These are phyloP conservation scores for Neohortaea acidophila DNA, from an alignment of 495 filamentous ascomycete species.

Conservation along the genomic window DNA sequence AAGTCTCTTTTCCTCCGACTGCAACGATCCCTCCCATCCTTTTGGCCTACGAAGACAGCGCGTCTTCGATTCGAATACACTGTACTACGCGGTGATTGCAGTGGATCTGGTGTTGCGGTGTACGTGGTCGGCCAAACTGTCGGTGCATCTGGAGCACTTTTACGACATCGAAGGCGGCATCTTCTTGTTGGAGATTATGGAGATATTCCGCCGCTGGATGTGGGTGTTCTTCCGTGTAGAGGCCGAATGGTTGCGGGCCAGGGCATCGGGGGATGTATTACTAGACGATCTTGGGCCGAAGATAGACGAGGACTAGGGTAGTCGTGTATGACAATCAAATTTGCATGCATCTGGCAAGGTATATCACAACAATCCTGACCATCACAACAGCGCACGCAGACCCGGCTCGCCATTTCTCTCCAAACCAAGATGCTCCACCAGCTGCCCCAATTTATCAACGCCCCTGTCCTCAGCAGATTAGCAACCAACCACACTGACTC, in stretches of 20 bases:
- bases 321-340: background rate
- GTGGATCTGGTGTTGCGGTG: slow-evolving; percentile 70
- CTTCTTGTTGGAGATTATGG: slow-evolving; percentile 72
- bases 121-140: slow-evolving; percentile 78
- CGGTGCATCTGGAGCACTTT: slow-evolving; percentile 62
- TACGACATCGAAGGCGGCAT: slow-evolving; percentile 73
- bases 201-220: slow-evolving; percentile 79
- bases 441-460: slow-evolving; percentile 51
- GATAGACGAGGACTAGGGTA: background rate
- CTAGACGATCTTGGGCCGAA: background rate
- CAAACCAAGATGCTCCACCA: slow-evolving; percentile 46
- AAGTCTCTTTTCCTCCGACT: slow-evolving; percentile 50
- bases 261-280: background rate
- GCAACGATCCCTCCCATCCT: slow-evolving; percentile 45
- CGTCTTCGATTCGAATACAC: slow-evolving; percentile 48
- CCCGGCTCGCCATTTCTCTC: slow-evolving; percentile 29
- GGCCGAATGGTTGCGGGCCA: slow-evolving; percentile 53
- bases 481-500: slow-evolving; percentile 24
- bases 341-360: background rate
- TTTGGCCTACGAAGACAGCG: slow-evolving; percentile 63
- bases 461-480: slow-evolving; percentile 34
- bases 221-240: slow-evolving; percentile 95
- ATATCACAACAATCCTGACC: background rate
- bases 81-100: slow-evolving; percentile 71
- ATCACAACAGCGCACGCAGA: slow-evolving; percentile 38